Base-by-base conservation (phyloP, 805 yeast genomes). In the Helenozyma baotianmanensis region DNA sequence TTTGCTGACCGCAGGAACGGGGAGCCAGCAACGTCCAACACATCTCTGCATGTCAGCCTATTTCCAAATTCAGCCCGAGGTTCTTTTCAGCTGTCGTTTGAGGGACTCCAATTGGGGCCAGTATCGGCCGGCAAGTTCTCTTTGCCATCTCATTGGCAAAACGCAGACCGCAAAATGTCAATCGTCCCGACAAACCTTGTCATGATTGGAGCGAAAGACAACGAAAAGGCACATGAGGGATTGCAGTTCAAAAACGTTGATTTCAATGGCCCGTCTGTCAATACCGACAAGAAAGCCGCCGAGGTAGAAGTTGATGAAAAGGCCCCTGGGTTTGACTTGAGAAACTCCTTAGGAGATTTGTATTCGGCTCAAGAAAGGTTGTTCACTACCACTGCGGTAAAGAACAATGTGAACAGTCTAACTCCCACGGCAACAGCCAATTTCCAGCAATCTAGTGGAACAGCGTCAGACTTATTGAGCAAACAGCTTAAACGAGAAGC, bases 361-460 rank as follows among this genome's bases (percentile, higher is more conserved):
- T 52, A 45, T 51, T 58, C 60, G 51, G 63, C 38, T 43, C 67
- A 33, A 48, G 58, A 42, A 51, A 52, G 38, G 52, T 68, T 64
- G 3, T 60, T 29, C 30, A 30, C 44, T 3, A 29, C 40, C 6
- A 14, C 38, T 4, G 34, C 39, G 19, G 19, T 8, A 6, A 17
- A 17, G 7, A 17, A 17, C 8, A 17, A 8, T 8, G 19, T 8
- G 5, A 5, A 6, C 19, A 17, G 19, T 8, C 19, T 17, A 17
- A 35, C 30, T 5, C 36, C 29, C 10, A 27, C 19, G 10, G 38
- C 47, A 1, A 14, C 25, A 9, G 41, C 36, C 4, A 36, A 31
- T 12, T 31, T 37, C 21, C 44, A 40, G 21, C 18, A 27, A 4
- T 29, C 45, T 8, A 27, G 15, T 2, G 36, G 34, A 10, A 30